Conservation (phyloP, 1,284 basidiomycete species). For the Pyrrhoderma lamaoense region DNA sequence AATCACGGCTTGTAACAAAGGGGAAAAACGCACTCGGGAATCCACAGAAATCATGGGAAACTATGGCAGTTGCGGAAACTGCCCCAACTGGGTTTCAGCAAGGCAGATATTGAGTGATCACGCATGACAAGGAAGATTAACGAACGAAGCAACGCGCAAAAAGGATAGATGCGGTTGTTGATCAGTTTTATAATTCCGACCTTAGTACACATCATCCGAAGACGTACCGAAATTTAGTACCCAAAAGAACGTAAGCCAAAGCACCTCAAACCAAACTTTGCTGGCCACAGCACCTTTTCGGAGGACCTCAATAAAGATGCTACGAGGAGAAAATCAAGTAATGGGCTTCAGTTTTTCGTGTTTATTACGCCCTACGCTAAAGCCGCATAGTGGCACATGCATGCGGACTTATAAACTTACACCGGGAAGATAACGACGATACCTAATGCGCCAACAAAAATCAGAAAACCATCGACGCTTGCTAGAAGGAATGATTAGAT, state of each 20-base stretch:
- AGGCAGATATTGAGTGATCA: not conserved
- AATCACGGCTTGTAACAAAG: constrained; percentile 15
- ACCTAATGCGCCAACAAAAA: constrained; percentile 52
- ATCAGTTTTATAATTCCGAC: not conserved
- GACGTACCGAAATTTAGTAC: constrained; percentile 53
- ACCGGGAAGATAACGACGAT: constrained; percentile 52
- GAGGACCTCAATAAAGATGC: constrained; percentile 55
- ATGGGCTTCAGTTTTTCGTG: too few relatives aligned
- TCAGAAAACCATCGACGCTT: constrained; percentile 52
- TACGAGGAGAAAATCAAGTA: constrained; percentile 24
- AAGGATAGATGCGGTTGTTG: not conserved
- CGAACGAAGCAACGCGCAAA: not conserved
- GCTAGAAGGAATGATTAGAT: constrained; percentile 7
- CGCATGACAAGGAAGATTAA: too few relatives aligned
- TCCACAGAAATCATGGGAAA: constrained; percentile 31
- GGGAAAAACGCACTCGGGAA: constrained; percentile 19
- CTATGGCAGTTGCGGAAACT: constrained; percentile 35
- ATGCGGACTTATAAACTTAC: constrained; percentile 33
- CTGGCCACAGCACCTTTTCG: constrained; percentile 44
- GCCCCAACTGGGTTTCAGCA: constrained; percentile 36
- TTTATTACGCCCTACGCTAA: too few relatives aligned
- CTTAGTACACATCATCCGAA: not conserved
- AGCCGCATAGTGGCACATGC: not conserved
- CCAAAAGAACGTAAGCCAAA: constrained; percentile 55
- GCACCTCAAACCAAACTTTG: constrained; percentile 64